phyloP scores from a whole-genome alignment of 2,329 filamentous ascomycete species.

The Pestalotiopsis sp. region DNA sequence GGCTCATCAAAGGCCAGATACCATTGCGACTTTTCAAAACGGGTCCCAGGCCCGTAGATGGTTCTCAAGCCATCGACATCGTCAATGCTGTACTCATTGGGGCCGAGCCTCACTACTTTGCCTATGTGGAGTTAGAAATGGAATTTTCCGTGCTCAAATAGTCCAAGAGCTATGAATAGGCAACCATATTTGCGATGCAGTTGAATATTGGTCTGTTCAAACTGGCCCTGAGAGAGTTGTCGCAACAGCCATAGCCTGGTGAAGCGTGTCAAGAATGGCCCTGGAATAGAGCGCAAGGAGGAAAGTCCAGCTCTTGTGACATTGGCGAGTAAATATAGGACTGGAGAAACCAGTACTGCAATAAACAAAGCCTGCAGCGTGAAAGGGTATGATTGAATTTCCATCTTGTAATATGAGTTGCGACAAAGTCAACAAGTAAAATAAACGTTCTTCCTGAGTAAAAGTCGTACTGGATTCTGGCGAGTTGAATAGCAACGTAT shows the following conservation, averaged over 20 bases:
- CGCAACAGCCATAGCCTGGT: not conserved
- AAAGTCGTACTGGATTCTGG: not conserved
- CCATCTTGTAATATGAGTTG: not conserved
- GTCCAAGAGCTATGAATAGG: not conserved
- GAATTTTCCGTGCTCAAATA: not conserved
- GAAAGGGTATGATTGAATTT: not conserved
- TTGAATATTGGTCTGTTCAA: not conserved
- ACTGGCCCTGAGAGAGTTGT: not conserved
- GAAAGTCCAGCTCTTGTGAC: not conserved
- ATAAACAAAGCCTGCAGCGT: not conserved
- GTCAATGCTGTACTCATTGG: not conserved
- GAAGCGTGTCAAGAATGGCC: not conserved
- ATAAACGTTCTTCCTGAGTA: not conserved
- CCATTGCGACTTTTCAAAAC: not conserved
- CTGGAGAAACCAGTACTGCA: not conserved
- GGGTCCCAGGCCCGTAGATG: not conserved
- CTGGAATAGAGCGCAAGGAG: not conserved
- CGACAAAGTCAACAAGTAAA: not conserved
- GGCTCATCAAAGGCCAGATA: not conserved
- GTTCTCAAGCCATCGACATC: not conserved
- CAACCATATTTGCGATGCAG: slow-evolving; percentile 2
- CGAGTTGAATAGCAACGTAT: not conserved
- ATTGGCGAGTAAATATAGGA: not conserved
- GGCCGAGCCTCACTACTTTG: not conserved
- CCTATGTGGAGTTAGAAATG: not conserved